Base-by-base conservation (phyloP, 2,329 filamentous ascomycete species). In the Cadophora sp. region DNA sequence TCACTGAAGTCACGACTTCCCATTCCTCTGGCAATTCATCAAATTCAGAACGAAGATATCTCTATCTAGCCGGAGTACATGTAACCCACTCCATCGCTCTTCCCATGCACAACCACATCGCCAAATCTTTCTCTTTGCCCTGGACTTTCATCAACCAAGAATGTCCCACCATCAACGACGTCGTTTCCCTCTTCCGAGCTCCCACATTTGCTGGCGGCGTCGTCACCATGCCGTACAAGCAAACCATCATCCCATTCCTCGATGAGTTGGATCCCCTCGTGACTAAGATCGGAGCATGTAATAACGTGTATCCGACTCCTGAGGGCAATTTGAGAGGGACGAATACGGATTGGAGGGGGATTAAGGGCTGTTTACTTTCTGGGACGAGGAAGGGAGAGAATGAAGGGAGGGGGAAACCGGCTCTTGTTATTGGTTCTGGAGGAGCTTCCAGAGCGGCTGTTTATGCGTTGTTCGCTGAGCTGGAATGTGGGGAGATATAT, bases 221-320 rank as follows among this genome's bases (percentile, higher is more conserved):
- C 2, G 87, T 94, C 39, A 94, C 91, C 24, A 94, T 94, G 91
- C 92, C 92, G 0, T 89, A 93, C 82, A 95, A 95, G 77, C 86
- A 94, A 27, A 83, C 87, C 71, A 92, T 94, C 76, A 86, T 94
- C 69, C 83, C 86, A 0, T 84, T 91, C 72, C 84, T 94, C 3
- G 91, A 94, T 75, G 87, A 89, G 62, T 80, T 94, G 45, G 93
- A 91, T 18, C 83, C 87, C 30, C 89, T 92, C 78, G 91, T 87
- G 73, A 83, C 84, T 47, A 86, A 88, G 39, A 88, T 93, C 20
- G 91, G 91, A 62, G 91, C 91, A 62, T 91, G 90, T 79, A 94
- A 95, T 82, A 94, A 91, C 1, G 84, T 94, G 63, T 93, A 90
- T 81, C 53, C 18, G 78, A 82, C 56, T 83, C 85, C 60, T 79